Base-by-base conservation (phyloP, 164 flowering plant species). In the Euptelea pleiosperma region DNA sequence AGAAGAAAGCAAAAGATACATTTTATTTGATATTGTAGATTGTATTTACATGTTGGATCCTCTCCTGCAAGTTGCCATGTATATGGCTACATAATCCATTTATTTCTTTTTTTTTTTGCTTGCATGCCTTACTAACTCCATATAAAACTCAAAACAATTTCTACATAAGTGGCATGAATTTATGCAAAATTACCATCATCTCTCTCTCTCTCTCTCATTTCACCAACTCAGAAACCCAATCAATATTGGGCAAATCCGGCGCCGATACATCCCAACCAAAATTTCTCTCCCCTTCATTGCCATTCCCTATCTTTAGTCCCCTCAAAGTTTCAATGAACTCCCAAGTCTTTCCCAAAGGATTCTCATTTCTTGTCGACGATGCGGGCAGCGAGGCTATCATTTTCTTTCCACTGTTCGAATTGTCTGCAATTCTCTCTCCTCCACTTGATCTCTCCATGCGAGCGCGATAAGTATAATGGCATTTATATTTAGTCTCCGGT, bases 181-280 rank as follows among this genome's bases (percentile, higher is more conserved):
- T n/a, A 14, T 34, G n/a, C 40, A 34, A 21, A 37, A 31, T 12
- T 52, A 8, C 40, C 7, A 10, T 19, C 3, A 29, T 29, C 61
- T 5, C 39, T 4, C 43, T 33, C 24, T 30, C 31, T 15, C 48
- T 37, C 31, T 15, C 40, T 77, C 26, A 77, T 11, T 63, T 31
- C 60, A 79, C 59, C 72, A 79, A 59, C 45, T 79, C 81, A 26
- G 69, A 65, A 54, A 79, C 58, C 83, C 83, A 79, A 36, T 68
- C 79, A 19, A 79, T 47, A 34, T 72, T 63, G 1, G 76, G 76
- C 47, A 42, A 30, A 40, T 49, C 76, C 50, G 59, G 16, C n/a
- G n/a, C n/a, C n/a, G n/a, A n/a, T 3, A 22, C 40, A 3, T 60
- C 66, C 4, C 36, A 30, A 12, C 56, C 61, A 29, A 52, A 39